Evolutionary conservation across 1,284 basidiomycete genomes (phyloP), one percentile per base, ranked within the genome.

Genomic region (Anthracocystis setariae): DNA sequence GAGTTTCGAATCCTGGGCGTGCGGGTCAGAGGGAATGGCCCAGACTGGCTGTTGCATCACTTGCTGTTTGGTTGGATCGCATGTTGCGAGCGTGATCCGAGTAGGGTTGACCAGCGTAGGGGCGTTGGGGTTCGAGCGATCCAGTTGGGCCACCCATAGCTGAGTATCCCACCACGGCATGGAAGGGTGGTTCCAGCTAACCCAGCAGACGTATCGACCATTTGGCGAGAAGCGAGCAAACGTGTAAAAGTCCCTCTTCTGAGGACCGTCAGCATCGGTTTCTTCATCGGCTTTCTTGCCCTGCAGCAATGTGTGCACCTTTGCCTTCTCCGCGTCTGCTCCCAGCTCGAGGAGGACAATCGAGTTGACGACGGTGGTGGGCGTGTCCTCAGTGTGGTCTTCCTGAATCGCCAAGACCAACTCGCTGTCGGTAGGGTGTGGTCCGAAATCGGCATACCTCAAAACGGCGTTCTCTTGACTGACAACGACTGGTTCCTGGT

Each of bases 161-260:
- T 89, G 84, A 0, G 87, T 86, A 18, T 88, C 89, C 73, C 91
- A 88, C 89, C 90, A 92, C 20, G 91, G 90, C 91, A 92, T 92
- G 75, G 91, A 88, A 0, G 91, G 91, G 67, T 84, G 83, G 32
- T 79, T 75, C 91, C 91, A 92, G 62, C 90, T 86, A 46, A 89
- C 85, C 89, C 89, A 93, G 3, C 87, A 87, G 18, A 92, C 74
- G 42, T 86, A 86, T 20, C 83, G 85, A 0, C 90, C 91, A 71
- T 90, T 87, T 0, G 89, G 87, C 21, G 89, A 90, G 82, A 91
- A 90, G 24, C 82, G 84, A 0, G 90, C 88, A 1, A 86, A 73
- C 5, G 78, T 85, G 74, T 90, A 91, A 81, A 91, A 91, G 77
- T 91, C 89, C 3, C 87, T 86, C 10, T 89, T 89, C 24, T 63